Conservation (phyloP, 2,329 filamentous ascomycete genomes). For the Cladosporium halotolerans region DNA sequence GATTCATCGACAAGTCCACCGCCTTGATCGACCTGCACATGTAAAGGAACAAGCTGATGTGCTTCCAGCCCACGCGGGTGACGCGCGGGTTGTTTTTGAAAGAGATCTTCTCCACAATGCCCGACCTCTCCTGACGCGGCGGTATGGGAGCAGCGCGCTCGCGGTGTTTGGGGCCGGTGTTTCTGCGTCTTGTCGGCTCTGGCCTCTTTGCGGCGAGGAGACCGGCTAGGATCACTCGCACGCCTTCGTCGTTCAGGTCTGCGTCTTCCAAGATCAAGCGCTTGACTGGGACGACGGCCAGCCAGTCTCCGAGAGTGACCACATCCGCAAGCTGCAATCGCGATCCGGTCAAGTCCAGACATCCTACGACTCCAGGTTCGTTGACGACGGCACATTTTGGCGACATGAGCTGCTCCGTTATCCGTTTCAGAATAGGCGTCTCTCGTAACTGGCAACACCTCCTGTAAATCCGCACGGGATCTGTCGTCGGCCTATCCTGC, state of each 20-base stretch:
- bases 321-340: constrained; percentile 78
- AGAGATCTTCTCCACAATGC: constrained; percentile 78
- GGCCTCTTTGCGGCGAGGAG: constrained; percentile 72
- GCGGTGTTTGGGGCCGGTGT: constrained; percentile 23
- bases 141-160: constrained; percentile 17
- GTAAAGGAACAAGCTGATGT: constrained; percentile 83
- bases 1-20: constrained; percentile 78
- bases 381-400: constrained; percentile 58
- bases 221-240: constrained; percentile 80
- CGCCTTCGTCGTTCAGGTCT: constrained; percentile 76
- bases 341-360: constrained; percentile 78
- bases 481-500: constrained; percentile 72
- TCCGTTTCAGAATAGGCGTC: constrained; percentile 83
- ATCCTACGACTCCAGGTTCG: constrained; percentile 69
- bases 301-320: constrained; percentile 82
- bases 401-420: constrained; percentile 78
- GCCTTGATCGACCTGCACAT: constrained; percentile 81
- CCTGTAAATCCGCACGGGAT: constrained; percentile 86
- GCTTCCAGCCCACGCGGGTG: constrained; percentile 80
- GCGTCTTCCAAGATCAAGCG: constrained; percentile 83
- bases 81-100: constrained; percentile 86
- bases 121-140: constrained; percentile 46
- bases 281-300: constrained; percentile 85
- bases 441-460: constrained; percentile 91
- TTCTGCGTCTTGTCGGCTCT: constrained; percentile 34